Base-by-base conservation (phyloP, 2,329 filamentous ascomycete species). In the Bipolaris victoriae region DNA sequence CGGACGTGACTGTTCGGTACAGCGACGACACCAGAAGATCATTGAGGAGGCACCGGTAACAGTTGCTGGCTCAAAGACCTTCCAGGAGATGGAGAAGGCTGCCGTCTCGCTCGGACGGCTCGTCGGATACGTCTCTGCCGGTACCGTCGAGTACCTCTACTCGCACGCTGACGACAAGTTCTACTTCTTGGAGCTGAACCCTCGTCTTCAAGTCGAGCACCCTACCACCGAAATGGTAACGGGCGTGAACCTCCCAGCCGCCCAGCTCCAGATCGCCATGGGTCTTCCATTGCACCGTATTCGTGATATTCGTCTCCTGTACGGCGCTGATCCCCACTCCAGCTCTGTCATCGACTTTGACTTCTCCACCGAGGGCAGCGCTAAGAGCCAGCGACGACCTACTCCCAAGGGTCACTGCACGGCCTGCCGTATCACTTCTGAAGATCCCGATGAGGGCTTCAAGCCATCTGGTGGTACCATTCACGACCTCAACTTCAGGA, bases 151-250 rank as follows among this genome's bases (percentile, higher is more conserved):
- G 81, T 99, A 99, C 78, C 87, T 99, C 47, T 99, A 99, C 84
- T 99, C 95, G 40, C 92, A 99, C 79, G 83, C 92, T 16, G 95
- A 99, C 68, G 92, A 98, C 84, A 95, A 97, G 80, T 99, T 99
- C 83, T 99, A 98, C 86, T 99, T 99, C 83, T 83, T 99, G 65
- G 95, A 99, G 81, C 82, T 99, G 74, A 99, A 99, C 83, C 95
- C 95, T 48, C 92, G 95, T 91, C 90, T 99, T 53, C 95, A 99
- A 82, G 95, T 99, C 80, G 95, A 99, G 86, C 95, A 99, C 82
- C 95, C 95, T 44, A 99, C 94, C 51, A 99, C 95, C 26, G 95
- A 99, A 79, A 99, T 99, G 95, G 95, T 99, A 65, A 96, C 90
- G 71, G 95, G 96, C 76, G 95, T 99, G 75, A 97, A 98, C 80